Evolutionary conservation across 2,329 filamentous ascomycete species (phyloP).

Genomic region (Claviceps pazoutovae): DNA sequence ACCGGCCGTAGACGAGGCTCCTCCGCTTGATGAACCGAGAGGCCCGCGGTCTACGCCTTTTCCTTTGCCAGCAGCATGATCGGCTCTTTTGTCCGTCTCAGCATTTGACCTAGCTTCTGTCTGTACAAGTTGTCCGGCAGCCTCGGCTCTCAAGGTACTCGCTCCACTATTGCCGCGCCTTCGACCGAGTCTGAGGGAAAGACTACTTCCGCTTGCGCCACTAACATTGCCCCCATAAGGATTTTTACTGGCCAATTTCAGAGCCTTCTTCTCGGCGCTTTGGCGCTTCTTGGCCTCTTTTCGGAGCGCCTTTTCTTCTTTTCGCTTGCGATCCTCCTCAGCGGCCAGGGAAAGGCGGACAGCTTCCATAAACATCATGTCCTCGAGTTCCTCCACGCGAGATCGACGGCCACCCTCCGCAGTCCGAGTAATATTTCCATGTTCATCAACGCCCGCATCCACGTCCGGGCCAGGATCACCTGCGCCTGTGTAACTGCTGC

Average conservation of each 20-base stretch:
- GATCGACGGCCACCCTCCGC: constrained; percentile 21
- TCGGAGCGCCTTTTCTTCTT: constrained; percentile 38
- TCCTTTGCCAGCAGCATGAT: constrained; percentile 39
- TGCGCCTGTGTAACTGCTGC: background rate
- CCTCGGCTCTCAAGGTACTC: constrained; percentile 46
- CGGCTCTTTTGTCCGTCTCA: constrained; percentile 18
- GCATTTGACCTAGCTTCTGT: constrained; percentile 10
- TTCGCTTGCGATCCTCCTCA: constrained; percentile 83
- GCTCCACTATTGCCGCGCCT: constrained; percentile 44
- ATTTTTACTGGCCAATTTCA: constrained; percentile 42
- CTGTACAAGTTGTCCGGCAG: constrained; percentile 29
- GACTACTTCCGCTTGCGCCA: constrained; percentile 46
- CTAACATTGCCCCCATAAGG: constrained; percentile 22
- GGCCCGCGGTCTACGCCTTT: constrained; percentile 50
- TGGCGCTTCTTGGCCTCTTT: constrained; percentile 79
- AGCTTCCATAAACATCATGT: constrained; percentile 98
- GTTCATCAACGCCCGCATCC: constrained; percentile 12
- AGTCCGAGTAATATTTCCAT: constrained; percentile 9
- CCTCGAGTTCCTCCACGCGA: constrained; percentile 78
- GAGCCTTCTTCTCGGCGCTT: constrained; percentile 69
- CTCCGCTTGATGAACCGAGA: constrained; percentile 11
- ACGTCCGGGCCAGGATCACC: constrained; percentile 14
- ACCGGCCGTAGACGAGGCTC: constrained; percentile 21
- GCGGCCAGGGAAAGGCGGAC: constrained; percentile 81
- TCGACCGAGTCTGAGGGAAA: constrained; percentile 47